A percentile compares a stretch with the other conserved stretches of the same genome.
Evolutionary conservation across 2,329 filamentous ascomycete species (phyloP).

Genomic region (Aureobasidium sp.): DNA sequence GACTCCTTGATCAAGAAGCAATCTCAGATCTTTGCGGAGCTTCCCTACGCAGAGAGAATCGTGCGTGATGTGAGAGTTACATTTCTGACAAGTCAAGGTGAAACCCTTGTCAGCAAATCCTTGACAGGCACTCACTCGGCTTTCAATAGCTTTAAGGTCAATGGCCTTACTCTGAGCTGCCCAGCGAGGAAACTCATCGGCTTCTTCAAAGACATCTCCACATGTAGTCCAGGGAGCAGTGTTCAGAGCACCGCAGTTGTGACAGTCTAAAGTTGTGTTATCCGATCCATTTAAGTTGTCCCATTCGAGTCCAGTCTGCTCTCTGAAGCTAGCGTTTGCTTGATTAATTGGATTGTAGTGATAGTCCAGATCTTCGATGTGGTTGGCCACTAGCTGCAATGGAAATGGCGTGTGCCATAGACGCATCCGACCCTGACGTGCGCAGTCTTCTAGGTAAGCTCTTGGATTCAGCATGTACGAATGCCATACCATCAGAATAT

Average conservation of each 20-base stretch:
- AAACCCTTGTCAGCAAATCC: conserved; percentile 59
- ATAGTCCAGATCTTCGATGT: conserved; percentile 53
- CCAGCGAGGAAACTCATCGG: no score
- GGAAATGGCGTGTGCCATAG: conserved; percentile 60
- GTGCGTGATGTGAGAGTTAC: conserved; percentile 46
- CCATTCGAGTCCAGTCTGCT: conserved; percentile 49
- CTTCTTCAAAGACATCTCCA: not conserved
- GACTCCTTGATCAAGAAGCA: conserved; percentile 38
- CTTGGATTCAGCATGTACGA: conserved; percentile 71
- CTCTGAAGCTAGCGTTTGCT: conserved; percentile 43
- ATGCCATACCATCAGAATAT: conserved; percentile 76
- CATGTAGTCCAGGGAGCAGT: conserved; percentile 53
- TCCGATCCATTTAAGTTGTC: conserved; percentile 48
- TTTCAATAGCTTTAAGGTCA: not conserved
- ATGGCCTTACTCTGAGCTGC: no score
- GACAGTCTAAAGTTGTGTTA: conserved; percentile 48
- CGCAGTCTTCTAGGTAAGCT: conserved; percentile 65
- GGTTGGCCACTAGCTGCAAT: conserved; percentile 52
- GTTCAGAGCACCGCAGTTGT: conserved; percentile 41
- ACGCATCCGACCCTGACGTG: conserved; percentile 50
- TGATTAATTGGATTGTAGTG: conserved; percentile 43
- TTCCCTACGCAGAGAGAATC: conserved; percentile 55
- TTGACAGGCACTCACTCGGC: conserved; percentile 32
- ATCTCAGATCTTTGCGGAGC: conserved; percentile 51
- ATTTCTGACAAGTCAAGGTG: conserved; percentile 43